A percentile compares a stretch with the other conserved stretches of the same genome.
Conservation (phyloP, 306 rosid species). For the apple (Malus domestica) region ASM211411v1 NC_041803.1:6307001-6307500, state of each 20-base stretch:
- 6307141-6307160: neutral
- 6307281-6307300: slow-evolving; percentile 85
- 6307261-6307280: slow-evolving; percentile 97
- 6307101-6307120: neutral
- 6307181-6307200: neutral
- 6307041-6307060: slow-evolving; percentile 95
- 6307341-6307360: slow-evolving; percentile 21
- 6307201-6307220: neutral
- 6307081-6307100: slow-evolving; percentile 4
- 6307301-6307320: slow-evolving; percentile 83
- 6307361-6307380: slow-evolving; percentile 9
- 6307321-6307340: slow-evolving; percentile 70
- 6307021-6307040: slow-evolving; percentile 92
- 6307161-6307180: neutral
- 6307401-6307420: slow-evolving; percentile 43
- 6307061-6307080: slow-evolving; percentile 77
- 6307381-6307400: neutral
- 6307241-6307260: slow-evolving; percentile 96
- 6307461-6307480: slow-evolving; percentile 96
- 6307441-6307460: slow-evolving; percentile 93
- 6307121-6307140: neutral
- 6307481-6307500: slow-evolving; percentile 97
- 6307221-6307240: slow-evolving; percentile 99
- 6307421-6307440: slow-evolving; percentile 83
- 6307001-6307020: slow-evolving; percentile 95